phyloP scores from a whole-genome alignment of 306 rosid genomes.

The Lathyrus aphaca region DNA sequence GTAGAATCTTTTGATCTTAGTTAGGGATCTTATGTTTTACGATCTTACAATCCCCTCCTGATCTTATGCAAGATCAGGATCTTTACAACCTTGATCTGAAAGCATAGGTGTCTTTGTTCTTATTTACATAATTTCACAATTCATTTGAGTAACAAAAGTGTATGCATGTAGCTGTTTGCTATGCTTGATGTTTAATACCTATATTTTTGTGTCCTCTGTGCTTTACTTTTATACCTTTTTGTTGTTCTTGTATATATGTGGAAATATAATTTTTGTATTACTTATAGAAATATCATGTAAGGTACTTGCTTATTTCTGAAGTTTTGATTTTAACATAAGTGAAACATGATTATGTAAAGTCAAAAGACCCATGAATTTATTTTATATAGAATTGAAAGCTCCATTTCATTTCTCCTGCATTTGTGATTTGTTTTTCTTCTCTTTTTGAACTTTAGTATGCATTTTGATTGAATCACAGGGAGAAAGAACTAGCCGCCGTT shows the following conservation, averaged over 20 bases:
- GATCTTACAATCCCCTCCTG: too few species aligned
- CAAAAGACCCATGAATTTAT: not conserved
- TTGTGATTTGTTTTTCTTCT: not conserved
- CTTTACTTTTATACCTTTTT: not conserved
- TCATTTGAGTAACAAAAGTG: constrained; percentile 6
- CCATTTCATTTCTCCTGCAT: not conserved
- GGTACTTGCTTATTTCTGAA: constrained; percentile 2
- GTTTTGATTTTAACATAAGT: not conserved
- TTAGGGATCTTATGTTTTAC: too few species aligned
- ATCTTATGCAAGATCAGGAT: too few species aligned
- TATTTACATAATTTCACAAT: not conserved
- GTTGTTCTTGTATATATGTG: not conserved
- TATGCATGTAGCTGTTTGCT: constrained; percentile 5
- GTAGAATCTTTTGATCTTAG: too few species aligned
- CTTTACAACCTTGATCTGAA: not conserved
- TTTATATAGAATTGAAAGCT: not conserved
- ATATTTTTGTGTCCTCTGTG: constrained; percentile 13
- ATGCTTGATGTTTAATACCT: not conserved
- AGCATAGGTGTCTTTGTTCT: constrained; percentile 14
- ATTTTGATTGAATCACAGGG: constrained; percentile 53
- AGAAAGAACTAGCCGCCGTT: constrained; percentile 89
- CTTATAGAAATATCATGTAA: constrained; percentile 2
- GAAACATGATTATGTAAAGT: constrained; percentile 6
- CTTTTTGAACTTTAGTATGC: constrained; percentile 11
- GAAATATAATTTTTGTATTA: constrained; percentile 26